A percentile compares a stretch with the other conserved stretches of the same genome.
phyloP scores from a whole-genome alignment of 169 alveolate species.

The Cyclospora cayetanensis region DNA sequence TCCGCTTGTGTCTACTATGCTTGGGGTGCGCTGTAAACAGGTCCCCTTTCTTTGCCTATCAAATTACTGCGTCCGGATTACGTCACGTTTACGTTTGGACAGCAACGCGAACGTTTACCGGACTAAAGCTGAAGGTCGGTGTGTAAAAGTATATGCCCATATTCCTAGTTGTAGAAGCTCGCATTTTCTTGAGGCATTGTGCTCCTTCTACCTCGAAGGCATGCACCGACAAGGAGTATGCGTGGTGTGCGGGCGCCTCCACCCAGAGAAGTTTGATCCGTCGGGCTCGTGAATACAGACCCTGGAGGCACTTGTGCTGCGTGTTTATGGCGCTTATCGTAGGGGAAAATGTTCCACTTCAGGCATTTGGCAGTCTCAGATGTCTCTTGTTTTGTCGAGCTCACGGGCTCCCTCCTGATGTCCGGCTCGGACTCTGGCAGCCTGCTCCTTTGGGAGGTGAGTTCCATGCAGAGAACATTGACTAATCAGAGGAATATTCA shows the following conservation, averaged over 20 bases:
- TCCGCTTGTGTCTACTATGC: too few relatives aligned
- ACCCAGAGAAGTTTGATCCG: too few relatives aligned
- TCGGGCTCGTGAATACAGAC: too few relatives aligned
- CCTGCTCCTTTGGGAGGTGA: conserved; percentile 64
- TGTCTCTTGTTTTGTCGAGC: conserved; percentile 38
- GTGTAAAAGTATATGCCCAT: too few relatives aligned
- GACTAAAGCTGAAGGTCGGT: conserved; percentile 47
- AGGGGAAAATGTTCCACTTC: conserved; percentile 44
- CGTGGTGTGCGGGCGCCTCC: too few relatives aligned
- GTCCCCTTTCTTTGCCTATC: conserved; percentile 52
- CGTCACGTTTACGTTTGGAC: conserved; percentile 56
- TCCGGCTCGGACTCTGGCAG: conserved; percentile 50
- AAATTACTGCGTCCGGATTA: conserved; percentile 42
- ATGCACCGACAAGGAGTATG: too few relatives aligned
- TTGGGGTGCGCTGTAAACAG: neutral
- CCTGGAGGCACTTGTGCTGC: too few relatives aligned
- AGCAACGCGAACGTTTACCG: conserved; percentile 54
- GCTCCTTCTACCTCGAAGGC: too few relatives aligned
- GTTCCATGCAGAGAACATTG: too few relatives aligned
- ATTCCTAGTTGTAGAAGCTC: too few relatives aligned
- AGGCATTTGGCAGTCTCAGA: conserved; percentile 48
- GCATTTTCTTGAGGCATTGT: too few relatives aligned
- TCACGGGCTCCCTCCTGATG: conserved; percentile 20
- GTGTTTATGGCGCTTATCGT: neutral
- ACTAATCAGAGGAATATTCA: too few relatives aligned